Base-by-base conservation (phyloP, 768 basidiomycete species). In the Crassisporium funariophilum region DNA sequence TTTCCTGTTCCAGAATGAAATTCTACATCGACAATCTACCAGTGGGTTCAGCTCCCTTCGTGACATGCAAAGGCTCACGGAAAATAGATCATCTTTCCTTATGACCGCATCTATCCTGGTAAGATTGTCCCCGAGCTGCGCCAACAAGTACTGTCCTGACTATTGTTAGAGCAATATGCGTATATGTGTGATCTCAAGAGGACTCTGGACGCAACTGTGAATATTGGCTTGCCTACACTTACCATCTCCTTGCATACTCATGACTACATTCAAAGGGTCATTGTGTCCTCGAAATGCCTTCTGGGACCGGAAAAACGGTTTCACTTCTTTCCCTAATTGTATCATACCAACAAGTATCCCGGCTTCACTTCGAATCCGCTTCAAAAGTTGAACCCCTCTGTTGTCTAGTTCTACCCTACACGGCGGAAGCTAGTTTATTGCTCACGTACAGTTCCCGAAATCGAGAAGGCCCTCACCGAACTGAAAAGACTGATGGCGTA, bases 271-370 rank as follows among this genome's bases (percentile, higher is more conserved):
- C 56, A 27, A 61, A 98, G 94, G 97, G 97, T 40, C 97, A 99
- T 57, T 98, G 97, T 65, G 92, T 98, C n/a, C 79, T 99, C 27
- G 97, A 99, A 74, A 99, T 99, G 97, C 97, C 97, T 52, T 98
- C 97, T 9, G 97, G 97, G 12, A 99, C 97, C 16, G 97, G 97
- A 17, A 99, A 99, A 74, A 99, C 97, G 0, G 97, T 99, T 19
- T 98, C 94, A 9, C 74, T 99, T 7, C 75, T 99, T 13, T 94
- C 91, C 2, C 70, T 99, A 46, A 99, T 99, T 69, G 88, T 99
- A 27, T 97, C 95, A 11, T 99, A 98, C 62, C 95, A 98, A 69
- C 94, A 97, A 74, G 95, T 90, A 49, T 50, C 55, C 20, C 2
- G 12, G 5, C 47, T 15, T 8, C 16, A 10, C 20, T 23, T 36